These are phyloP conservation scores for Aspergillus novofumigatus DNA, from an alignment of 2,329 filamentous ascomycete genomes.

Conservation along the genomic window DNA sequence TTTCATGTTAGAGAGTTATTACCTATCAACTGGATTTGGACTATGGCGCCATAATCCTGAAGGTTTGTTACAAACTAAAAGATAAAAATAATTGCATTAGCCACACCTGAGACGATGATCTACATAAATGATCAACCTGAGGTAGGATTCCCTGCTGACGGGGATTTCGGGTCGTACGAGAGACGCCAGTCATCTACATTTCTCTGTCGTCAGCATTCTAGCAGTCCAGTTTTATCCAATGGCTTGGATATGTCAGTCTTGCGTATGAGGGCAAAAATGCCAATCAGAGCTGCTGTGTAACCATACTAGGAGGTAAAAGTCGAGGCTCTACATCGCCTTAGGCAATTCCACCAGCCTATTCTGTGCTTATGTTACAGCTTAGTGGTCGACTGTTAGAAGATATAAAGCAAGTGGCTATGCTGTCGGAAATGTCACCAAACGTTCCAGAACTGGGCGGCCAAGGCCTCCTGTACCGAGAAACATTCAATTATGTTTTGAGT, in stretches of 20 bases:
- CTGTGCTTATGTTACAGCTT: neutral
- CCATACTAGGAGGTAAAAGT: neutral
- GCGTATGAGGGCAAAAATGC: neutral
- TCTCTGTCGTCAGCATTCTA: neutral
- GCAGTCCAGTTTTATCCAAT: neutral
- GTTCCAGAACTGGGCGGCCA: neutral
- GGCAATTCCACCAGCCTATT: neutral
- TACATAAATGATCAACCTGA: neutral
- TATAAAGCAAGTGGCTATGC: neutral
- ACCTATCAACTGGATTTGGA: neutral
- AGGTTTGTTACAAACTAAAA: neutral
- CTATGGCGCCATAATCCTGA: neutral
- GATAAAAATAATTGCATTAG: neutral
- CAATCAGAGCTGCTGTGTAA: neutral
- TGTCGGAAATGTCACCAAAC: neutral
- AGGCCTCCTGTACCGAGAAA: slow-evolving; percentile 9
- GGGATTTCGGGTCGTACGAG: neutral
- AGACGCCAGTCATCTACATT: neutral
- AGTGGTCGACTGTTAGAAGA: neutral
- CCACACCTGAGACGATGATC: neutral
- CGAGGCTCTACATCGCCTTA: neutral
- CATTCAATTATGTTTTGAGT: slow-evolving; percentile 10
- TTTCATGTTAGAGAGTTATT: neutral
- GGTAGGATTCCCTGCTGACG: neutral
- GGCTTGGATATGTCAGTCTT: neutral